These are phyloP conservation scores for Eucalyptus albens DNA, from an alignment of 345 rosid genomes.

Conservation along the genomic window DNA sequence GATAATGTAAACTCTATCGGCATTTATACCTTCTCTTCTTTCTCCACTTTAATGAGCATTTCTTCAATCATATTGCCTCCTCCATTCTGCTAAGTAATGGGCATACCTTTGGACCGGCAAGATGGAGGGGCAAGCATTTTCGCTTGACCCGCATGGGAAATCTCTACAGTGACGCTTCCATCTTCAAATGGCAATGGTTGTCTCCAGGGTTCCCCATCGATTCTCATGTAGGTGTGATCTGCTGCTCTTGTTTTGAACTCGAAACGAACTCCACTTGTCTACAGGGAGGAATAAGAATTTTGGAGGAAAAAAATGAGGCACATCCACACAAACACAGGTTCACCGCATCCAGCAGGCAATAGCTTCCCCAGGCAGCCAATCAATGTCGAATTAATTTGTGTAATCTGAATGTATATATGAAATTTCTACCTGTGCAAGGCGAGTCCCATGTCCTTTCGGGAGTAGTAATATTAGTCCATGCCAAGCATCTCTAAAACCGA, in stretches of 20 bases:
- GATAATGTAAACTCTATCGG: background rate
- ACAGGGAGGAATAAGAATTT: background rate
- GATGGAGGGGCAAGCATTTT: conserved; percentile 45
- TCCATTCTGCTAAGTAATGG: background rate
- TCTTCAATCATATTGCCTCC: conserved; percentile 8
- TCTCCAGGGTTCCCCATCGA: conserved; percentile 79
- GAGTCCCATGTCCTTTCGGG: conserved; percentile 36
- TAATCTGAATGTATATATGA: background rate
- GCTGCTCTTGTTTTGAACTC: conserved; percentile 57
- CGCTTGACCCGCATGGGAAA: conserved; percentile 54
- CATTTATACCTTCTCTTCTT: conserved; percentile 49
- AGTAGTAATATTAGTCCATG: conserved; percentile 26
- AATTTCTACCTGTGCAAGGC: conserved; percentile 33
- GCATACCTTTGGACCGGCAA: conserved; percentile 32
- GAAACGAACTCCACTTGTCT: conserved; percentile 45
- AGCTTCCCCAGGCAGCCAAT: background rate
- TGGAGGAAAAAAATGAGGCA: background rate
- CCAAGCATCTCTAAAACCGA: conserved; percentile 39
- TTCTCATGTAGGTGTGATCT: conserved; percentile 52
- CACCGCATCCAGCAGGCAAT: background rate
- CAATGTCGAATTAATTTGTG: background rate
- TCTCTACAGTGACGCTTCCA: conserved; percentile 44
- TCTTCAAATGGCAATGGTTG: conserved; percentile 58
- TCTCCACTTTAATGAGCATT: conserved; percentile 11
- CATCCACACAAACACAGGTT: background rate